Percentiles rank a stretch among this genome's conserved stretches.
Evolutionary conservation across 2,329 filamentous ascomycete genomes (phyloP).

Genomic region (Colletotrichum sojae): DNA sequence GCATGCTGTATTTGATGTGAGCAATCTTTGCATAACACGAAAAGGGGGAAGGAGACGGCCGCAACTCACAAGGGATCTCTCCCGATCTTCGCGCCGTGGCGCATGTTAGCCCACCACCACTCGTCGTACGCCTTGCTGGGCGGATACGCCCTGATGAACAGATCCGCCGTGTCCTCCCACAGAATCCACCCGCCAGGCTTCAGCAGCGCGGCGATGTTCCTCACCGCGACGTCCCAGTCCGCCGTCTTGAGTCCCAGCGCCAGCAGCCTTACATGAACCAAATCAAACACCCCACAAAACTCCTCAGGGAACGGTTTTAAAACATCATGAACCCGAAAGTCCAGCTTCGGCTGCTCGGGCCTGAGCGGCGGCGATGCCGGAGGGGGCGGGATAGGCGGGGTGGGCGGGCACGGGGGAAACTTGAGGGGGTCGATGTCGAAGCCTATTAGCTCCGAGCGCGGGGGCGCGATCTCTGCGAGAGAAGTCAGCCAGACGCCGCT

Average conservation of each 20-base stretch:
- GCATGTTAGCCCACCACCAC: conserved; percentile 30
- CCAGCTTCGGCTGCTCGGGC: conserved; percentile 33
- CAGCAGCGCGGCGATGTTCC: conserved; percentile 39
- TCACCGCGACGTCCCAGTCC: conserved; percentile 38
- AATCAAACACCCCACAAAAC: conserved; percentile 37
- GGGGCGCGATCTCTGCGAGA: conserved; percentile 31
- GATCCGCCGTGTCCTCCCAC: conserved; percentile 40
- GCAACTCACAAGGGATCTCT: conserved; percentile 22
- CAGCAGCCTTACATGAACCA: conserved; percentile 42
- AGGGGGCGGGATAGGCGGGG: conserved; percentile 29
- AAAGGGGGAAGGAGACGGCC: background rate
- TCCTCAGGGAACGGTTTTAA: conserved; percentile 39
- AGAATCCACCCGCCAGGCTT: conserved; percentile 42
- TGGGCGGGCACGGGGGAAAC: conserved; percentile 32
- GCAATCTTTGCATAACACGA: background rate
- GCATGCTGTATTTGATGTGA: conserved; percentile 14
- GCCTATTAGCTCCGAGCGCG: conserved; percentile 36
- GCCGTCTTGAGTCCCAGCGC: conserved; percentile 37
- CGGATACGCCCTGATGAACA: conserved; percentile 25
- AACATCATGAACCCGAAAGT: conserved; percentile 31
- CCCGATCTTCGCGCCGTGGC: conserved; percentile 22
- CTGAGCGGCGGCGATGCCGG: conserved; percentile 16
- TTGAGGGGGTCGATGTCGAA: conserved; percentile 43
- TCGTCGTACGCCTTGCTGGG: conserved; percentile 34
- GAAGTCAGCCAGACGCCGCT: conserved; percentile 44